Percentiles rank a stretch among this genome's conserved stretches.
Evolutionary conservation across 2,329 filamentous ascomycete species (phyloP).

Genomic region (Bipolaris gigantea): DNA sequence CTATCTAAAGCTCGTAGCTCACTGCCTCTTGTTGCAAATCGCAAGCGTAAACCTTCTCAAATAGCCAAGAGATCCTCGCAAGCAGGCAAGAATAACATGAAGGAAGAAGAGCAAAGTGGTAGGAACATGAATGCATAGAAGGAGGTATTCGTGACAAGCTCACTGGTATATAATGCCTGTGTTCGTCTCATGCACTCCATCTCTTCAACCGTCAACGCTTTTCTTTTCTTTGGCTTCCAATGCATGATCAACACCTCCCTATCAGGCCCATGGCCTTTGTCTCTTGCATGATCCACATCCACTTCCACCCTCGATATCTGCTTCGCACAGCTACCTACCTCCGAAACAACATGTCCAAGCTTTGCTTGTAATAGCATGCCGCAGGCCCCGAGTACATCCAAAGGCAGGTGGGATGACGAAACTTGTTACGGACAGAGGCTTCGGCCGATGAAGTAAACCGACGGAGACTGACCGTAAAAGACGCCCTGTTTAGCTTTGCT

Average conservation of each 20-base stretch:
- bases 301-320: background rate
- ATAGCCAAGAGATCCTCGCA: background rate
- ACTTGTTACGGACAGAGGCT: background rate
- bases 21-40: background rate
- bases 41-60: background rate
- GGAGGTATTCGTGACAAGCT: background rate
- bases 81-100: background rate
- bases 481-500: background rate
- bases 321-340: background rate
- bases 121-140: background rate
- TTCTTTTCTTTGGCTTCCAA: background rate
- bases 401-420: background rate
- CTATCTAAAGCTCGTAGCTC: too few relatives aligned
- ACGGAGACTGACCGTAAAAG: background rate
- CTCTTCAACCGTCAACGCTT: background rate
- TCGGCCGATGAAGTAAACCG: too few relatives aligned
- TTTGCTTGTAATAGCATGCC: background rate
- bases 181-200: background rate
- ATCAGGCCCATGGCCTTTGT: background rate
- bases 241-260: background rate
- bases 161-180: background rate
- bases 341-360: background rate
- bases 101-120: background rate
- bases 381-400: background rate
- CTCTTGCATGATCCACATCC: background rate